phyloP scores from a whole-genome alignment of 345 rosid species.

The Eucalyptus sp. region DNA sequence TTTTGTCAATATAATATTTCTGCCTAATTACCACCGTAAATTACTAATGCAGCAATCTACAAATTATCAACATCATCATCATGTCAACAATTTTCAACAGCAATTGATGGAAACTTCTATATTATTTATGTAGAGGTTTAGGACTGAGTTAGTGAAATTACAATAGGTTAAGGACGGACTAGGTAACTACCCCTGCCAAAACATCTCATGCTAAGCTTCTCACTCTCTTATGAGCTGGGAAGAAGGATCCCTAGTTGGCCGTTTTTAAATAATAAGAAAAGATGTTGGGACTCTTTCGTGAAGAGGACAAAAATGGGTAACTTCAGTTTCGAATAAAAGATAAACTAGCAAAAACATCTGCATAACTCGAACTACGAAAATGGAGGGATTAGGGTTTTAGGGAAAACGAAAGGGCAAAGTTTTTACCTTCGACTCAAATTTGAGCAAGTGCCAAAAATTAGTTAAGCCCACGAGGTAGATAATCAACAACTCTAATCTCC shows the following conservation, averaged over 20 bases:
- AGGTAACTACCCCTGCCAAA: background rate
- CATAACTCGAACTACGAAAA: background rate
- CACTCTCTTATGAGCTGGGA: background rate
- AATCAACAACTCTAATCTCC: background rate
- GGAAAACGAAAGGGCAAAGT: background rate
- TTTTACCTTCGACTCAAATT: background rate
- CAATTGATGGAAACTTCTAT: background rate
- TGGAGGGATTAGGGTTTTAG: background rate
- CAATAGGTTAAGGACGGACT: background rate
- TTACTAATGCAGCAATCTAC: background rate
- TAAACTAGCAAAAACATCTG: background rate
- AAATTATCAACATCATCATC: background rate
- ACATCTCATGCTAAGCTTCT: background rate
- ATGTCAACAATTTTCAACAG: background rate
- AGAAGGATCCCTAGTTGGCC: background rate
- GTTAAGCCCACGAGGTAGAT: background rate
- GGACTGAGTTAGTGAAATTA: no score
- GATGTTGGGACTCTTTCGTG: background rate
- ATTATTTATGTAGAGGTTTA: background rate
- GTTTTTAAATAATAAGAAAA: background rate
- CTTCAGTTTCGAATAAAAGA: background rate
- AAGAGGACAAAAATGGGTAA: background rate
- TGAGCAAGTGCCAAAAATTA: background rate
- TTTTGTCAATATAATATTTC: background rate
- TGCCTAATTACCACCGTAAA: rapidly evolving